Conservation (phyloP, 768 basidiomycete species). For the Neoboletus subvelutipes region DNA sequence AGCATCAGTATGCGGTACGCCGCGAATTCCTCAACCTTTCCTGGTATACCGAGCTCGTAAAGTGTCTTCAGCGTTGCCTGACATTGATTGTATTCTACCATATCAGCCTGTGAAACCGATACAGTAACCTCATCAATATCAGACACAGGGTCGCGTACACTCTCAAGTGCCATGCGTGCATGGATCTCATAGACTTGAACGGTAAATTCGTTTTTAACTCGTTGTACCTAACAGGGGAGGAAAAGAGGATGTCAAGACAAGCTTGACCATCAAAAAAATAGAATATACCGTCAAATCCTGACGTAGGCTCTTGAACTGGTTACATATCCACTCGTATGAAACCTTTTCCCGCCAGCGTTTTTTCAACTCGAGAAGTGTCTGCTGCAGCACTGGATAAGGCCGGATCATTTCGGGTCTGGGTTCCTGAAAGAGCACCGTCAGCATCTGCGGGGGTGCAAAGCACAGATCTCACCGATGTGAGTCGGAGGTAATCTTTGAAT, state of each 20-base stretch:
- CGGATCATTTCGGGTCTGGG: slow-evolving; percentile 94
- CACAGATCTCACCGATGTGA: slow-evolving; percentile 71
- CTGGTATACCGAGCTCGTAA: slow-evolving; percentile 91
- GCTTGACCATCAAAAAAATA: not conserved
- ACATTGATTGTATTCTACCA: slow-evolving; percentile 99
- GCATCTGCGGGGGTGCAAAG: not conserved
- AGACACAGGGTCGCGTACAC: slow-evolving; percentile 46
- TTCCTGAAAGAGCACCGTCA: slow-evolving; percentile 55
- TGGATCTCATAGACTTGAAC: slow-evolving; percentile 98
- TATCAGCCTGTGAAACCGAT: slow-evolving; percentile 66
- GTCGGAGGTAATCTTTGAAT: slow-evolving; percentile 93
- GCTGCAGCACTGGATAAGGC: slow-evolving; percentile 78
- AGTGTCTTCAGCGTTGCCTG: slow-evolving; percentile 86
- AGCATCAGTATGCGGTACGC: slow-evolving; percentile 98
- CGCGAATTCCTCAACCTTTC: slow-evolving; percentile 93
- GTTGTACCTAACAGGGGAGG: slow-evolving; percentile 71
- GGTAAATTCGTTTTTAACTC: slow-evolving; percentile 98
- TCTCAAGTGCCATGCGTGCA: slow-evolving; percentile 94
- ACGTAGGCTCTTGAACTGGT: slow-evolving; percentile 95
- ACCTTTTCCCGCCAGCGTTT: slow-evolving; percentile 78
- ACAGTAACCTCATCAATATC: slow-evolving; percentile 13
- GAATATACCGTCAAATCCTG: slow-evolving; percentile 93
- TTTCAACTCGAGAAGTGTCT: slow-evolving; percentile 86
- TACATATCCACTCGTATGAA: slow-evolving; percentile 88
- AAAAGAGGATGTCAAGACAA: slow-evolving; percentile 8